Conservation (phyloP, 176 grass and related monocot genomes). For the Pharus latifolius region DNA sequence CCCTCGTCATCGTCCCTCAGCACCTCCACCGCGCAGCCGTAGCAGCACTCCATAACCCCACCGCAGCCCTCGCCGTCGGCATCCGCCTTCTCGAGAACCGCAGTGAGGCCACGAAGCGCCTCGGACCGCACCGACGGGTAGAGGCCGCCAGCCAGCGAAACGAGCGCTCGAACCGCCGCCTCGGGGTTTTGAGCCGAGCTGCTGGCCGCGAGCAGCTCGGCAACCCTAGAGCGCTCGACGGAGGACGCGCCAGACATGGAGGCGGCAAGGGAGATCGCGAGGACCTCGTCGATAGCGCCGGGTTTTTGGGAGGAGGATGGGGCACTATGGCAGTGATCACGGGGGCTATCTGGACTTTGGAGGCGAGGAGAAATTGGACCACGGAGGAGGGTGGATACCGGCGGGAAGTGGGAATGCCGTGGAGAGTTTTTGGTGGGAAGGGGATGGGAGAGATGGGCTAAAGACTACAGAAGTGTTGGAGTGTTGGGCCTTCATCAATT, state of each 20-base stretch:
- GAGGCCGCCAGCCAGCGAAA: conserved; percentile 42
- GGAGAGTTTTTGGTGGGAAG: not conserved
- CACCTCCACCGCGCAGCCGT: conserved; percentile 27
- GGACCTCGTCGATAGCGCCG: conserved; percentile 5
- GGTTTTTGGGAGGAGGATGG: not conserved
- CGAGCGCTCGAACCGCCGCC: conserved; percentile 27
- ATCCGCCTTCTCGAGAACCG: conserved; percentile 34
- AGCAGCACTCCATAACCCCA: conserved; percentile 29
- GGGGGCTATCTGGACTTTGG: too few species aligned
- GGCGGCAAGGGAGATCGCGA: conserved; percentile 18
- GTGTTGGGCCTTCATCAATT: not conserved
- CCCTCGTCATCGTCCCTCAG: conserved; percentile 52
- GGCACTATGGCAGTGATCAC: too few species aligned
- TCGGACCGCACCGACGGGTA: conserved; percentile 48
- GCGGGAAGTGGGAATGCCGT: not conserved
- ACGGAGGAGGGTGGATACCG: not conserved
- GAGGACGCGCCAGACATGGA: not conserved
- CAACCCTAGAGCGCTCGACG: conserved; percentile 28
- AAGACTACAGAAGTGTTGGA: not conserved
- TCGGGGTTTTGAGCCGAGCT: not conserved
- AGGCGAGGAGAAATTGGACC: not conserved
- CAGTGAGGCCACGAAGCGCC: conserved; percentile 43
- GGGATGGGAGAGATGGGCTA: not conserved
- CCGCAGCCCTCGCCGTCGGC: not conserved
- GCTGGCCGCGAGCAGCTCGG: conserved; percentile 6